Evolutionary conservation across 106 monocot species (phyloP), one percentile per base, ranked within the genome.

Genomic region (Dendrobium nobile): DNA sequence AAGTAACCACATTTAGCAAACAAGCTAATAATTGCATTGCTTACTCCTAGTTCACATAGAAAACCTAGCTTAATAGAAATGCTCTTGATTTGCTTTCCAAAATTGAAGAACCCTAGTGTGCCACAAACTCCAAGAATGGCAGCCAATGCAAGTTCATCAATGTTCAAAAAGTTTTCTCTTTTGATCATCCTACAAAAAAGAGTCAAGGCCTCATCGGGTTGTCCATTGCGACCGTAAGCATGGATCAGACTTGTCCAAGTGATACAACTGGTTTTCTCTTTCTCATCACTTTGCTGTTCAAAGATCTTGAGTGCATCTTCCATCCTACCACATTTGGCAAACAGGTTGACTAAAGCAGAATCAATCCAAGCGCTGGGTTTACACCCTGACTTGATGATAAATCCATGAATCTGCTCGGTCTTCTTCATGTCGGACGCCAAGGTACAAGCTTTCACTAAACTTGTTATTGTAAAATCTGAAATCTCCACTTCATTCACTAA

Each of bases 341-440:
- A 99, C 95, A 95, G 95, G 51, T 95, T 89, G 45, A 99, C 59
- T 77, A 99, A 83, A 42, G 95, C 83, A 41, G 95, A 84, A 73
- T 91, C 86, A 19, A 99, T 73, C 91, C 85, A 82, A 78, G 85
- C 18, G 80, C 82, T 83, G 4, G 77, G 83, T 75, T 68, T 78
- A 48, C 82, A 84, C 15, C 95, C 95, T 70, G 82, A 75, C 79
- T 99, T 99, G 8, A 84, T 76, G 79, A 88, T 79, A 73, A 99
- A 91, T 20, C 82, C 89, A 68, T 99, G 98, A 81, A 99, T 80
- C 83, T 92, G 95, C 88, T 87, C 79, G 54, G 91, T 88, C 31
- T 17, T 85, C 77, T 84, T 80, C 67, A 13, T 67, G 58, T 94
- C 90, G 9, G 79, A 58, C 2, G 64, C 33, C 75, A 89, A 70